Conservation (phyloP, 306 rosid species). For the Glycine tomentella region DNA sequence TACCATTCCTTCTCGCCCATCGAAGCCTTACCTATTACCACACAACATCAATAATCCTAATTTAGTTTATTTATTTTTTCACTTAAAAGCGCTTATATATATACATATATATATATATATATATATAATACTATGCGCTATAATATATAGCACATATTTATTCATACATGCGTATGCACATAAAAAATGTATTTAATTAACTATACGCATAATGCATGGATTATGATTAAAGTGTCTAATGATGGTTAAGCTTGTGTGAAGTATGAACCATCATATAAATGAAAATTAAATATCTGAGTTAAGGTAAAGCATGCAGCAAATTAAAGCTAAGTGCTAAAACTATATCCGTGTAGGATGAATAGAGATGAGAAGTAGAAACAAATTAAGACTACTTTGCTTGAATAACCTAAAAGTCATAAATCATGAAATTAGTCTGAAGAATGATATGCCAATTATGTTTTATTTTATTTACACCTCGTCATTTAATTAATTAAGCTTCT, state of each 20-base stretch:
- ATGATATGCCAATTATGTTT: background rate
- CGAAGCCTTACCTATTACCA: constrained; percentile 65
- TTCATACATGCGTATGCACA: background rate
- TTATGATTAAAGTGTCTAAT: background rate
- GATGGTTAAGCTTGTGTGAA: background rate
- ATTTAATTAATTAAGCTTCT: background rate
- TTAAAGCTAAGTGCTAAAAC: background rate
- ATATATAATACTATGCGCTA: no score
- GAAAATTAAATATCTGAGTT: background rate
- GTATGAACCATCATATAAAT: background rate
- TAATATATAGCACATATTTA: no score
- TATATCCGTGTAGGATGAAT: background rate
- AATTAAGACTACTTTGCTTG: background rate
- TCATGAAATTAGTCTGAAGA: constrained; percentile 48
- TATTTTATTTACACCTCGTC: background rate
- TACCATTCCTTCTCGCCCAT: constrained; percentile 94
- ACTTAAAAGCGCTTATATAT: no score
- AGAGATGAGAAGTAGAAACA: background rate
- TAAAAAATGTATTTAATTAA: background rate
- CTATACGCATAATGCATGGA: background rate
- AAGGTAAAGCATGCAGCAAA: background rate
- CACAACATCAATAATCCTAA: background rate
- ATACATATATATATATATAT: background rate
- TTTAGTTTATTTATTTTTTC: background rate
- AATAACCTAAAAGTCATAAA: background rate